Evolutionary conservation across 2,329 filamentous ascomycete genomes (phyloP).

Genomic region (Gyromitra esculenta): DNA sequence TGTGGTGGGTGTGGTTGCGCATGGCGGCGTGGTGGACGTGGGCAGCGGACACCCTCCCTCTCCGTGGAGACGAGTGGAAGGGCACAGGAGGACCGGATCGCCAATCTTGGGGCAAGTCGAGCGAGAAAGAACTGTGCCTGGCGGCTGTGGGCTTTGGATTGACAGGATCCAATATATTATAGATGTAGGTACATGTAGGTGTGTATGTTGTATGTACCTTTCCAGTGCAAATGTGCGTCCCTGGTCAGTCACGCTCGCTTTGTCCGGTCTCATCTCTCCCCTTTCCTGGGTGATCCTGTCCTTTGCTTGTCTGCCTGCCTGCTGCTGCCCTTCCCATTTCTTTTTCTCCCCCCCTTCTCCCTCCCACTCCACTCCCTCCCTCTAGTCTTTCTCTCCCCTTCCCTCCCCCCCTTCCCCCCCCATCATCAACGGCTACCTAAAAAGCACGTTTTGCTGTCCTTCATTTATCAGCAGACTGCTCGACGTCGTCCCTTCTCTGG

Average conservation of each 20-base stretch:
- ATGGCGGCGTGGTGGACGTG: slow-evolving; percentile 5
- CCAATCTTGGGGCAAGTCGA: neutral
- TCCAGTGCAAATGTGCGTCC: neutral
- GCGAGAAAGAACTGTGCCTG: slow-evolving; percentile 7
- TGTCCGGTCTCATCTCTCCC: slow-evolving; percentile 28
- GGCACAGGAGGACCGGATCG: neutral
- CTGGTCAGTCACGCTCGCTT: slow-evolving; percentile 21
- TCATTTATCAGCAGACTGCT: slow-evolving; percentile 55
- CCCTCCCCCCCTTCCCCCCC: slow-evolving; percentile 5
- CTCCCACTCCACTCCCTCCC: slow-evolving; percentile 1
- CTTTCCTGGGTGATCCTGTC: slow-evolving; percentile 31
- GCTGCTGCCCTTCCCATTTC: slow-evolving; percentile 22
- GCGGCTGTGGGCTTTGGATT: slow-evolving; percentile 31
- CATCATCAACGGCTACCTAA: slow-evolving; percentile 41
- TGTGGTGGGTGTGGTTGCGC: slow-evolving; percentile 4
- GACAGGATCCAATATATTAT: neutral
- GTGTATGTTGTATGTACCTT: too few species aligned
- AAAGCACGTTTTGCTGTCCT: slow-evolving; percentile 53
- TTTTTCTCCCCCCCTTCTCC: slow-evolving; percentile 13
- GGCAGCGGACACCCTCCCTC: neutral
- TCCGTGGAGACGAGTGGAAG: neutral
- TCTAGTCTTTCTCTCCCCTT: slow-evolving; percentile 14
- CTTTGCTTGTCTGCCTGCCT: neutral
- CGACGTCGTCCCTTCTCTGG: slow-evolving; percentile 47
- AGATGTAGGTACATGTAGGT: neutral